Base-by-base conservation (phyloP, 2,329 filamentous ascomycete genomes). In the Chaetothyriales sp. region DNA sequence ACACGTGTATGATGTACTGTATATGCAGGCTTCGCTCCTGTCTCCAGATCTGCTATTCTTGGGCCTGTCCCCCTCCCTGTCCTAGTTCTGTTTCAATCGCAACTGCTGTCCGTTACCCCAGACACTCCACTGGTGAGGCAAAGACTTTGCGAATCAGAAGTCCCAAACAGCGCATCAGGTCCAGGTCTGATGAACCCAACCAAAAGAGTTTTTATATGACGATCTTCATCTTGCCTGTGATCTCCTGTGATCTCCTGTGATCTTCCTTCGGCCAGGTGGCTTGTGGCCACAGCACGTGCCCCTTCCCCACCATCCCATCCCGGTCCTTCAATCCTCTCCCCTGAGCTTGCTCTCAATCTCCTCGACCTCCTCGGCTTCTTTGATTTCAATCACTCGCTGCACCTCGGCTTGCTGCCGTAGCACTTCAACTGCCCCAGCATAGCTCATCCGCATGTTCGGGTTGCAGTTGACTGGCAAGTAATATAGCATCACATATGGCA, bases 381-480 rank as follows among this genome's bases (percentile, higher is more conserved):
- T 80, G 47, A 96, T 80, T 67, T 96, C 90, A 55, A 98, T 78
- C 22, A 96, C 83, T 59, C 79, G 80, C 49, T 84, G 83, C n/a
- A 88, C 89, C 70, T 95, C 88, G 53, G 86, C 86, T 50, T 86
- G 93, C 64, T 86, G 94, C 57, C 89, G 80, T 83, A 96, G 88
- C 66, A 96, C 70, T 71, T 98, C 92, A 69, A 95, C 95, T 44
- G 92, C 92, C 42, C 89, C 85, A 26, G 92, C 92, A 66, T 96
- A 98, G 64, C 92, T 73, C 92, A 96, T 96, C 59, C 86, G 80
- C 63, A 84, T 73, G 63, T 89, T 85, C 59, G 77, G 79, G 66
- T 94, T 95, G 70, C 86, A 92, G 47, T 90, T 95, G 48, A 83
- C 84, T 6, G 92, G 92, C 19, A 96, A 80, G 70, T 95, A 96